Conservation (phyloP, 176 grass and related monocot species). For the Hyparrhenia diplandra region DNA sequence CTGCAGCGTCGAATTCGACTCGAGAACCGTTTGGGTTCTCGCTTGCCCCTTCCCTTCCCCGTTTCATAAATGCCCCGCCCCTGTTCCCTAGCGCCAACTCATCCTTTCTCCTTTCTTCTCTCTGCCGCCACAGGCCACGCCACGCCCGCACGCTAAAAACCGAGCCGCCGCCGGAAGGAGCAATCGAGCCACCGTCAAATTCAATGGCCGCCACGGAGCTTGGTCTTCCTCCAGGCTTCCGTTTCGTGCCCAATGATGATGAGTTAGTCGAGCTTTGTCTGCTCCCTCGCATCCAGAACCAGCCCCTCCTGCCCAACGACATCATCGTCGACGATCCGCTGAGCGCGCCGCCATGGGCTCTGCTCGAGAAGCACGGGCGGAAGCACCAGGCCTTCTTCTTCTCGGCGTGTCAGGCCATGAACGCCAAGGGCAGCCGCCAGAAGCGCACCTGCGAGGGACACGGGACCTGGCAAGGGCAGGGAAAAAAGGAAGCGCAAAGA, state of each 20-base stretch:
- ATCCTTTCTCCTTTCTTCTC: too few relatives aligned
- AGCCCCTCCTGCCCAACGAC: neutral
- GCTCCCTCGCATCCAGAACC: neutral
- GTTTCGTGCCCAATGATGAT: neutral
- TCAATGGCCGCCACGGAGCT: neutral
- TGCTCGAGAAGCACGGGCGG: neutral
- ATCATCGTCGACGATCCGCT: neutral
- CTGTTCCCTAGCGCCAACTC: too few relatives aligned
- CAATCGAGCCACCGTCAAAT: too few relatives aligned
- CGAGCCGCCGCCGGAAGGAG: too few relatives aligned
- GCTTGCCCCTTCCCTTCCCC: too few relatives aligned
- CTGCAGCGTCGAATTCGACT: too few relatives aligned
- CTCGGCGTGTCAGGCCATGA: neutral
- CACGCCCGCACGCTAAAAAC: too few relatives aligned
- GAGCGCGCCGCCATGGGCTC: neutral
- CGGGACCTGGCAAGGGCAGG: constrained; percentile 2
- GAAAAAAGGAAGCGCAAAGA: neutral
- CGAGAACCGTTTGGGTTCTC: too few relatives aligned
- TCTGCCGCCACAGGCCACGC: too few relatives aligned
- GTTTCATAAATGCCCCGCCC: too few relatives aligned
- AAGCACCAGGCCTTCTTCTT: constrained; percentile 3
- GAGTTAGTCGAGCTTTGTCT: neutral
- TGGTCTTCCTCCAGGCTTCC: too few relatives aligned
- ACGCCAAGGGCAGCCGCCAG: neutral
- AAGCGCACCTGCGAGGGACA: neutral